These are phyloP conservation scores for Actinomucor elegans DNA, from an alignment of 371 early-diverging fungal species.

Conservation along the genomic window DNA sequence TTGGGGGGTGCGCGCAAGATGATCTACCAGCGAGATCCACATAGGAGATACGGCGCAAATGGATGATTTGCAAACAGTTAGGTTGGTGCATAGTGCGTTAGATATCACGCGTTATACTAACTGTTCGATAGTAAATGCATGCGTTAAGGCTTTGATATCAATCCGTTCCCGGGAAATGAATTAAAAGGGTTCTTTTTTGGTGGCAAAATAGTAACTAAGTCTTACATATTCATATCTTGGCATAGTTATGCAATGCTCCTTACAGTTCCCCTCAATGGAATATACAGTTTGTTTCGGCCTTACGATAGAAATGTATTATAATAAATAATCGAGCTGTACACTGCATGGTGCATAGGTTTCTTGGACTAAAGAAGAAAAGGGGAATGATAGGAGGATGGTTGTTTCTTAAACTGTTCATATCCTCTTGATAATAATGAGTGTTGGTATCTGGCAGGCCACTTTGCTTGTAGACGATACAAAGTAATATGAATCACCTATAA, in stretches of 20 bases:
- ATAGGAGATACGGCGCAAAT: no score
- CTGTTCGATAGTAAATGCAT: no score
- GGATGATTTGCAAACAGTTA: background rate
- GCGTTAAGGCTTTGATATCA: no score
- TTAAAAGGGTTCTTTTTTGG: background rate
- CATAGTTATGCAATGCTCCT: constrained; percentile 8
- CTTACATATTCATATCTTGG: constrained; percentile 2
- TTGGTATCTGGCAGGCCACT: no score
- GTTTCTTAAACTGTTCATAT: no score
- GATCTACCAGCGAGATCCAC: constrained; percentile 1
- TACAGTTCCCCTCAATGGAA: background rate
- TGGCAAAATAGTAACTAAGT: background rate
- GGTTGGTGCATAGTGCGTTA: no score
- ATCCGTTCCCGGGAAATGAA: constrained; percentile 4
- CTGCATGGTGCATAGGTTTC: background rate
- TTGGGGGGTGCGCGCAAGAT: background rate
- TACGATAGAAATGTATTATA: background rate
- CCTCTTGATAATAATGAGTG: no score
- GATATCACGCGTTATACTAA: no score
- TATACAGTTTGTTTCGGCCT: background rate
- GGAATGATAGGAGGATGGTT: no score
- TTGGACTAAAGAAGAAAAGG: no score
- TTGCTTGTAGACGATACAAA: no score
- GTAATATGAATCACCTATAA: no score
- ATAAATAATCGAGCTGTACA: background rate